Conservation (phyloP, 2,329 filamentous ascomycete species). For the Microdochium trichocladiopsis region DNA sequence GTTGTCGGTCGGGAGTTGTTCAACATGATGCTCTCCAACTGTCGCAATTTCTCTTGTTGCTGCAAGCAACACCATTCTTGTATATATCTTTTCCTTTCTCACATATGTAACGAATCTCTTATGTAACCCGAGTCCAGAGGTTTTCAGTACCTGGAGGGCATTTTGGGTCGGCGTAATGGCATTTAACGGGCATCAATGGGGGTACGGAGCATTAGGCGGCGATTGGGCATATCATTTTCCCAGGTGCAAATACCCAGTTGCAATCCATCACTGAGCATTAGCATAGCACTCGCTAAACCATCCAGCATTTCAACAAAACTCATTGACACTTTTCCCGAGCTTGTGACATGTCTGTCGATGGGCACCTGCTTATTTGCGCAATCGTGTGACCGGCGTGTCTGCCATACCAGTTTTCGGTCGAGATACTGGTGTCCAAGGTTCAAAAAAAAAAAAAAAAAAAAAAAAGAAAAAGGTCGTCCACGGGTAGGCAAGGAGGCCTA, state of each 20-base stretch:
- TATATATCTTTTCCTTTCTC: constrained; percentile 8
- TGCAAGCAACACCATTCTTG: constrained; percentile 4
- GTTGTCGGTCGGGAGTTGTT: neutral
- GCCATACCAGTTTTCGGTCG: no score
- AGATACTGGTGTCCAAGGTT: no score
- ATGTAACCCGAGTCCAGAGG: neutral
- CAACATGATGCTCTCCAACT: neutral
- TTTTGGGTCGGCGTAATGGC: constrained; percentile 1
- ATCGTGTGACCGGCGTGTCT: no score
- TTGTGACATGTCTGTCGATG: neutral
- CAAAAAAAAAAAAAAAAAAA: no score
- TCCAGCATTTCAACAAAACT: neutral
- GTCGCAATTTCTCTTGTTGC: neutral
- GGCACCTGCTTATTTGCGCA: no score
- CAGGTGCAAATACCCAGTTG: constrained; percentile 1
- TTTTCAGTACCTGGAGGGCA: neutral
- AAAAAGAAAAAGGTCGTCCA: no score
- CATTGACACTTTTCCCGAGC: neutral
- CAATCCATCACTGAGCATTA: neutral
- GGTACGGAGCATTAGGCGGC: constrained; percentile 5
- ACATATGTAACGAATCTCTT: neutral
- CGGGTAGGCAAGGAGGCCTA: no score
- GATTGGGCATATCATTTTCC: constrained; percentile 6
- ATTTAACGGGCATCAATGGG: constrained; percentile 7
- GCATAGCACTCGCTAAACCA: neutral